phyloP scores from a whole-genome alignment of 2,329 filamentous ascomycete genomes.

The Fusarium falciforme region DNA sequence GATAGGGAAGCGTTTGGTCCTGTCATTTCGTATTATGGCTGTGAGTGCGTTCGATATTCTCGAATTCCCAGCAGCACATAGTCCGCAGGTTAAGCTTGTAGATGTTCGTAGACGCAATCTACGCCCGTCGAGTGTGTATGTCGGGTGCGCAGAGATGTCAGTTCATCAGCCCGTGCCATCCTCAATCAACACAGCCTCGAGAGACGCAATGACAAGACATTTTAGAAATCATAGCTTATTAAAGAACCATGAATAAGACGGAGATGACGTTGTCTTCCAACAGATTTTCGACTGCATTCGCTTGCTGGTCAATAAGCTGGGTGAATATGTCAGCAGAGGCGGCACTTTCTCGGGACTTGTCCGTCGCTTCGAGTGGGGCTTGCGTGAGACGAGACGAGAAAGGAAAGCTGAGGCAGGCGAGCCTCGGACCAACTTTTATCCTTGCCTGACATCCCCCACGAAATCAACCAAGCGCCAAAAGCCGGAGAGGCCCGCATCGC shows the following conservation, averaged over 20 bases:
- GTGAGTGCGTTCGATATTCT: neutral
- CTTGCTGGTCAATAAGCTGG: neutral
- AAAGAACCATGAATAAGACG: slow-evolving; percentile 27
- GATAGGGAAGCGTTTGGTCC: neutral
- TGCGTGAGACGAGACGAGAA: neutral
- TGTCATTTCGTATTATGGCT: neutral
- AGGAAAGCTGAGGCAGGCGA: neutral
- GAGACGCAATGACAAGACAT: neutral
- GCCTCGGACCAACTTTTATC: slow-evolving; percentile 22
- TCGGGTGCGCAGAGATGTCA: neutral
- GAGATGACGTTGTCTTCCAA: slow-evolving; percentile 24
- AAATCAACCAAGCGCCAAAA: neutral
- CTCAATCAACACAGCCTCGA: neutral
- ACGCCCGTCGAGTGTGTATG: neutral
- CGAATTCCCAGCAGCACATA: neutral
- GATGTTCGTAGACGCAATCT: neutral
- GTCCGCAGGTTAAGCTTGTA: neutral
- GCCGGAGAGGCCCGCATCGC: neutral
- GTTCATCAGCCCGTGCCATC: neutral
- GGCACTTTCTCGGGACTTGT: slow-evolving; percentile 1
- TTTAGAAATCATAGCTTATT: slow-evolving; percentile 1
- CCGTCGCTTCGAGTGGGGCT: neutral
- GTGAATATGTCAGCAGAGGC: neutral
- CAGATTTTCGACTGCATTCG: neutral
- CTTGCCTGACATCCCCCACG: neutral